Conservation (phyloP, 2,329 filamentous ascomycete species). For the Chaetomiaceae sp. region DNA sequence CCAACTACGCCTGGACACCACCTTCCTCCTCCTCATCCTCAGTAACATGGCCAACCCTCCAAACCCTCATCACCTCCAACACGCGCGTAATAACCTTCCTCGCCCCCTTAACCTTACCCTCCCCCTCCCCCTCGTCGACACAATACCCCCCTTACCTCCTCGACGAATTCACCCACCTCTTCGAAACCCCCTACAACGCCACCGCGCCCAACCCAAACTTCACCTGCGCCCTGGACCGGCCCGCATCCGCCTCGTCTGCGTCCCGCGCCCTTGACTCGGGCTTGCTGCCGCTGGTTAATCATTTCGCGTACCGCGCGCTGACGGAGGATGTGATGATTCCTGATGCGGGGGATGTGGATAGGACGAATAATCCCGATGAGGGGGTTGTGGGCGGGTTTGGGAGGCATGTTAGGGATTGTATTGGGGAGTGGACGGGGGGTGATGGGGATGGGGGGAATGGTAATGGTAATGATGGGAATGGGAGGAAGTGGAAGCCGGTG, state of each 20-base stretch:
- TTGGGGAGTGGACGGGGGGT: constrained; percentile 45
- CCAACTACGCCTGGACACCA: constrained; percentile 57
- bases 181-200: constrained; percentile 69
- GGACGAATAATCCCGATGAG: constrained; percentile 61
- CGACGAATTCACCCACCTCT: constrained; percentile 61
- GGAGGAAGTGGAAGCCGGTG: constrained; percentile 51
- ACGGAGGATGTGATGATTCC: constrained; percentile 56
- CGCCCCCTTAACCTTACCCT: constrained; percentile 41
- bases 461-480: constrained; percentile 28
- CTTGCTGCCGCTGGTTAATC: constrained; percentile 71
- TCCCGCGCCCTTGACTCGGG: constrained; percentile 47
- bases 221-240: constrained; percentile 67
- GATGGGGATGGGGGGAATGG: constrained; percentile 36
- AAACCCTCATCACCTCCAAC: constrained; percentile 59
- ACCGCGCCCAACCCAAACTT: constrained; percentile 55
- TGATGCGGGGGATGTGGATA: constrained; percentile 53
- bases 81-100: constrained; percentile 67
- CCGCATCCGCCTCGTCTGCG: constrained; percentile 41
- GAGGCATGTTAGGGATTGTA: constrained; percentile 50
- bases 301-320: constrained; percentile 64
- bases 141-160: constrained; percentile 50
- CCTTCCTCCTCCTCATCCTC: constrained; percentile 38
- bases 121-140: constrained; percentile 35
- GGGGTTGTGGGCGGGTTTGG: constrained; percentile 50
- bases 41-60: constrained; percentile 66